These are phyloP conservation scores for Arabidopsis arenosa DNA, from an alignment of 345 rosid genomes.

Conservation along the genomic window DNA sequence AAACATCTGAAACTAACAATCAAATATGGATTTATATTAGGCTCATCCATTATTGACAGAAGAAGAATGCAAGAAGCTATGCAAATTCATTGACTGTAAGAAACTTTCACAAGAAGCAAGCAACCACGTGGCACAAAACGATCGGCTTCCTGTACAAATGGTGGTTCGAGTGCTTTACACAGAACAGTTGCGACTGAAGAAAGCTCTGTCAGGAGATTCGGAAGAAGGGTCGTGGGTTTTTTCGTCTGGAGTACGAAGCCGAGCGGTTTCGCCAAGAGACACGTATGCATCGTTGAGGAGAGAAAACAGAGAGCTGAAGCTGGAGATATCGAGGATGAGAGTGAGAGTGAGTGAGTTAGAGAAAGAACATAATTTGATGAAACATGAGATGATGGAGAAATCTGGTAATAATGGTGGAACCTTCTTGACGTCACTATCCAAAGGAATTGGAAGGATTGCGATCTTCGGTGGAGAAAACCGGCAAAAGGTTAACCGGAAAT, in stretches of 20 bases:
- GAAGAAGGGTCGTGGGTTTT: conserved; percentile 59
- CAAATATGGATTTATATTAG: conserved; percentile 40
- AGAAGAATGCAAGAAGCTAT: conserved; percentile 65
- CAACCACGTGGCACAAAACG: conserved; percentile 48
- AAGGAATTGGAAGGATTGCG: conserved; percentile 75
- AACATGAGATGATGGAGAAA: conserved; percentile 75
- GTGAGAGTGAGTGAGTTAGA: conserved; percentile 92
- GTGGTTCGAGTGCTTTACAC: conserved; percentile 38
- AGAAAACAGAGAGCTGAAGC: conserved; percentile 95
- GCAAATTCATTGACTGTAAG: conserved; percentile 73
- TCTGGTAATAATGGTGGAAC: conserved; percentile 68
- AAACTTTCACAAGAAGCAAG: conserved; percentile 46
- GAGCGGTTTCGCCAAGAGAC: conserved; percentile 91
- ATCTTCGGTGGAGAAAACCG: conserved; percentile 66
- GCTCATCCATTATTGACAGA: conserved; percentile 71
- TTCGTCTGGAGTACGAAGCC: conserved; percentile 75
- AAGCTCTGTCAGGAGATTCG: conserved; percentile 59
- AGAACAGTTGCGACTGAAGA: conserved; percentile 60
- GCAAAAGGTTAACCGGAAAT: conserved; percentile 58
- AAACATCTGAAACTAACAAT: conserved; percentile 19
- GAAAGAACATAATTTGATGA: conserved; percentile 88
- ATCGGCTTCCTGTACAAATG: conserved; percentile 46
- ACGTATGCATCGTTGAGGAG: conserved; percentile 87
- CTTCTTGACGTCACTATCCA: conserved; percentile 70
- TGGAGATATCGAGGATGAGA: conserved; percentile 95